phyloP scores from a whole-genome alignment of 208 protist species.

The Sergeia podlipaevii region DNA sequence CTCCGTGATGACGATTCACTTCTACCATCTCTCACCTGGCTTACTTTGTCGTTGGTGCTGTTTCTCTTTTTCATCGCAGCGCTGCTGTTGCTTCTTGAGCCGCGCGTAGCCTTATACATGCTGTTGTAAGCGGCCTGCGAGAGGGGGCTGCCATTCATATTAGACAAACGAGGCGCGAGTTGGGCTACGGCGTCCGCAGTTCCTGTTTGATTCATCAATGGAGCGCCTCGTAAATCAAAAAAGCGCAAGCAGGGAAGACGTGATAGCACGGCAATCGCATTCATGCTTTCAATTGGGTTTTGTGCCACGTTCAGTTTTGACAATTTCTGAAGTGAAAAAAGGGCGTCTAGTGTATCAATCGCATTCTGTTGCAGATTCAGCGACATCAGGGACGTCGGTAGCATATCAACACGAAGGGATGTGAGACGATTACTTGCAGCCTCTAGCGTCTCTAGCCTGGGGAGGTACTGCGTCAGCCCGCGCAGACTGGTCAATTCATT shows the following conservation, averaged over 20 bases:
- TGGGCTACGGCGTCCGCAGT: background rate
- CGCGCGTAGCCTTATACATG: slow-evolving; percentile 30
- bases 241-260: slow-evolving; percentile 37
- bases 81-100: background rate
- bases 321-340: slow-evolving; percentile 29
- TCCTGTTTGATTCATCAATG: slow-evolving; percentile 15
- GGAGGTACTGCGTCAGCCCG: slow-evolving; percentile 24
- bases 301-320: slow-evolving; percentile 36
- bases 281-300: slow-evolving; percentile 32
- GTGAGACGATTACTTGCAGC: slow-evolving; percentile 59
- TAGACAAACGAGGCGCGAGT: slow-evolving; percentile 42
- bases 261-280: slow-evolving; percentile 27
- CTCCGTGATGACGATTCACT: background rate
- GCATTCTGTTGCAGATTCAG: slow-evolving; percentile 42
- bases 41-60: slow-evolving; percentile 4
- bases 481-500: slow-evolving; percentile 45
- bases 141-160: slow-evolving; percentile 52
- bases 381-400: slow-evolving; percentile 32
- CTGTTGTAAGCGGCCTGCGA: slow-evolving; percentile 63
- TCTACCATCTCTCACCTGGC: no score
- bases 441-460: slow-evolving; percentile 53
- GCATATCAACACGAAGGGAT: slow-evolving; percentile 21
- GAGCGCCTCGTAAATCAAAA: slow-evolving; percentile 66
- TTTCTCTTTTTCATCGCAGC: background rate
- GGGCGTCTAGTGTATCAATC: slow-evolving; percentile 36